Base-by-base conservation (phyloP, 768 basidiomycete species). In the Pseudohyphozyma bogoriensis region DNA sequence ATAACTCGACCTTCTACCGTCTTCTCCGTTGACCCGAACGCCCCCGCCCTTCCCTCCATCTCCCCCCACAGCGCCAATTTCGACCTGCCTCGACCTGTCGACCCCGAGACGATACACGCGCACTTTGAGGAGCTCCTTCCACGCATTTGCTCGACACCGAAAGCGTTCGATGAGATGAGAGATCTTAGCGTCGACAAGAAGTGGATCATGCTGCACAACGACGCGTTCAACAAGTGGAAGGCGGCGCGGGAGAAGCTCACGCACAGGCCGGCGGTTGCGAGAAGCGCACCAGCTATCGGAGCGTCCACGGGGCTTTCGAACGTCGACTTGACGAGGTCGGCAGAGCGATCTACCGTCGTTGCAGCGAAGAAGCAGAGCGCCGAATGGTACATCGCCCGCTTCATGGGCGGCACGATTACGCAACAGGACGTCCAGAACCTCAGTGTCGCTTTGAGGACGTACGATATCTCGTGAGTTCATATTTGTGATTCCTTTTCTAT, bases 381-480 rank as follows among this genome's bases (percentile, higher is more conserved):
- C 2, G 87, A 95, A 72, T 95, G 86, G 86, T 96, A 90, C 71
- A 82, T 97, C 65, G 82, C 84, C 73, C 89, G 85, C 74, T 89
- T 95, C 72, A 77, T 96, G 70, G 86, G 92, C 70, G 82, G 83
- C 60, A 86, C 86, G 2, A 83, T 95, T 52, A 90, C 85, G 1
- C 75, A 83, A 44, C 87, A 88, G 74, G 84, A 90, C 64, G 86
- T 87, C 13, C 78, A 79, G 26, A 83, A 85, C 58, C 76, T 97
- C 49, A 79, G 79, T 12, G 73, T 76, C 37, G 68, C 86, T 85
- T 32, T 95, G 80, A 80, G 92, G 56, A 87, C 87, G 51, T 83
- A 85, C 68, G 85, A 89, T 71, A 74, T 91, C 56, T 81, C 81
- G 88, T 92, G 72, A 61, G 80, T 50, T 51, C 15, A 20, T 44